Conservation (phyloP, 176 grass and related monocot genomes). For the bread wheat (Triticum aestivum) region IWGSC_CS_RefSeq_v2.1 NC_057799.1:159518780-159519279, state of each 20-base stretch:
- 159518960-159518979: not conserved
- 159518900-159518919: not conserved
- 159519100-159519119: not conserved
- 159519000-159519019: not conserved
- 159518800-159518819: conserved; percentile 93
- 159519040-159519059: not conserved
- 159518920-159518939: not conserved
- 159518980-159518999: not conserved
- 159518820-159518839: conserved; percentile 84
- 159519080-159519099: not conserved
- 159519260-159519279: no score
- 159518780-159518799: conserved; percentile 88
- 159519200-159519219: no score
- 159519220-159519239: no score
- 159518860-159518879: conserved; percentile 42
- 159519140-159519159: no score
- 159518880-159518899: not conserved
- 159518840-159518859: conserved; percentile 91
- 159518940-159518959: not conserved
- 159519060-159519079: not conserved
- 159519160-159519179: no score
- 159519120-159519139: not conserved
- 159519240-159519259: no score
- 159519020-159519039: conserved; percentile 1
- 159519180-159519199: no score